phyloP scores from a whole-genome alignment of 192 early-diverging fungal species.

The Gryganskiella cystojenkinii region DNA sequence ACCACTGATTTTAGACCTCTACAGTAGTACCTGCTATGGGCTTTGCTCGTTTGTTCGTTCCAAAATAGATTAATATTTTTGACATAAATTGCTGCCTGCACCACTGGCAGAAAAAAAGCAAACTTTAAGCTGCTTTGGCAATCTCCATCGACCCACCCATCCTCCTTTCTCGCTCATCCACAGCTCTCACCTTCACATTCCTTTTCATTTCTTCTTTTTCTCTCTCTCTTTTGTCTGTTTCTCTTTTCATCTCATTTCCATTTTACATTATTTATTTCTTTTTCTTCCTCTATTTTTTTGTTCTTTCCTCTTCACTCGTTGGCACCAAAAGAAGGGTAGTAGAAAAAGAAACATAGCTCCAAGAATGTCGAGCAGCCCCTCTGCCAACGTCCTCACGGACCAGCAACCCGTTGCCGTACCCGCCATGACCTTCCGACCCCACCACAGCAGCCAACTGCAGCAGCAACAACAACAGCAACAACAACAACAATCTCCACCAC shows the following conservation, averaged over 20 bases:
- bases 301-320: background rate
- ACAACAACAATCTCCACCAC: no score
- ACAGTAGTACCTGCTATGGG: no score
- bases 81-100: background rate
- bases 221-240: slow-evolving; percentile 4
- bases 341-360: background rate
- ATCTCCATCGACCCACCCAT: no score
- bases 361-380: background rate
- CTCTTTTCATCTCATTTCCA: background rate
- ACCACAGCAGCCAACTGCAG: no score
- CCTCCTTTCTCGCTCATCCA: no score
- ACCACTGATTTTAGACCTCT: no score
- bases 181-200: background rate
- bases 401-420: slow-evolving; percentile 13
- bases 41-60: background rate
- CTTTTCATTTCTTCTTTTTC: slow-evolving; percentile 1
- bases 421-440: slow-evolving; percentile 41
- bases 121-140: no score
- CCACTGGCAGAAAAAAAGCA: no score
- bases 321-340: background rate
- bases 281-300: background rate
- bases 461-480: no score
- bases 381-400: slow-evolving; percentile 2
- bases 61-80: background rate
- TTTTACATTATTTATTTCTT: slow-evolving; percentile 5